Evolutionary conservation across 352 stramenopile genomes (phyloP).

Genomic region (Achlya hypogyna): DNA sequence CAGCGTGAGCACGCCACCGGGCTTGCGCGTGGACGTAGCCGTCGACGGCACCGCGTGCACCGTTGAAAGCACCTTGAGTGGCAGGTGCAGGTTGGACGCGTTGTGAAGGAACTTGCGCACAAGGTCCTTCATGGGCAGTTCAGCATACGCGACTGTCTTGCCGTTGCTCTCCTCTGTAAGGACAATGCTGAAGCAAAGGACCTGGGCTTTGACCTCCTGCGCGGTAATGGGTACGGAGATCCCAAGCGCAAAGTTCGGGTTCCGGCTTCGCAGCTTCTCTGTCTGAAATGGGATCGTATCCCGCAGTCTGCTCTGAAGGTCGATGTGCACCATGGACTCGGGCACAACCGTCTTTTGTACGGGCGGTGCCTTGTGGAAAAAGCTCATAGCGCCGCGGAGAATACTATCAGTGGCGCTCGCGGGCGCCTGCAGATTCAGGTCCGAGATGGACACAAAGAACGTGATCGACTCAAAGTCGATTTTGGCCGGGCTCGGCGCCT

Average conservation of each 20-base stretch:
- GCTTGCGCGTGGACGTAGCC: not conserved
- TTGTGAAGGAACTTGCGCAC: slow-evolving; percentile 17
- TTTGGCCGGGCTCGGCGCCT: slow-evolving; percentile 6
- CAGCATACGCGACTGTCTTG: slow-evolving; percentile 16
- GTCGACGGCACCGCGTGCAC: not conserved
- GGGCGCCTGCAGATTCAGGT: slow-evolving; percentile 15
- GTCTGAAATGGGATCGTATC: slow-evolving; percentile 19
- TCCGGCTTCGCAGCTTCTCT: slow-evolving; percentile 12
- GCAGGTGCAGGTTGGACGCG: slow-evolving; percentile 8
- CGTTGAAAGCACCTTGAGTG: slow-evolving; percentile 7
- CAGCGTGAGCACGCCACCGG: not conserved
- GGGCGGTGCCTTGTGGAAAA: not conserved
- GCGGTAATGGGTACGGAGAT: slow-evolving; percentile 13
- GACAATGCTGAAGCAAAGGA: slow-evolving; percentile 18
- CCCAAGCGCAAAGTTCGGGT: slow-evolving; percentile 10
- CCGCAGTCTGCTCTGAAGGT: slow-evolving; percentile 15
- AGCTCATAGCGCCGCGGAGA: slow-evolving; percentile 12
- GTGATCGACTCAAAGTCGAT: slow-evolving; percentile 14
- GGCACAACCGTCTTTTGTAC: slow-evolving; percentile 1
- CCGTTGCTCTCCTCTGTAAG: slow-evolving; percentile 15
- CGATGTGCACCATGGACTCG: slow-evolving; percentile 16
- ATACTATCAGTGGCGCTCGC: slow-evolving; percentile 11
- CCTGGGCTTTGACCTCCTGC: slow-evolving; percentile 7
- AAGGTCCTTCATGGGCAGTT: slow-evolving; percentile 20
- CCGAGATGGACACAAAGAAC: slow-evolving; percentile 16